Percentiles rank a stretch among this genome's conserved stretches.
These are phyloP conservation scores for Beta corolliflora DNA, from an alignment of 179 eudicot genomes.

Conservation along the genomic window DNA sequence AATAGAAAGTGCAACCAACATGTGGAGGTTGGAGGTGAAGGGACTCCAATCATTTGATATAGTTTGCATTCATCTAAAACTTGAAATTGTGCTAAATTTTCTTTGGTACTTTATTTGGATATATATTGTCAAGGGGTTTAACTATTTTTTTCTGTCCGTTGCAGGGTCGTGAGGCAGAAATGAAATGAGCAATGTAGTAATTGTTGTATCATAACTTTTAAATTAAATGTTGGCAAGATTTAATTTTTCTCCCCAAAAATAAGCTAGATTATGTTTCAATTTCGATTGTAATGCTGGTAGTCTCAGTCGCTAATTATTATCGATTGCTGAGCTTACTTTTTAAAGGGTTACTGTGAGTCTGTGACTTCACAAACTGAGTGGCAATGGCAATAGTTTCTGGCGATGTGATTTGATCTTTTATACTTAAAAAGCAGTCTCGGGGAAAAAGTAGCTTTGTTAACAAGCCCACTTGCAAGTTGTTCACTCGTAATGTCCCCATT, in stretches of 20 bases:
- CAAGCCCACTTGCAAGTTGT: neutral
- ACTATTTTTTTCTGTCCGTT: neutral
- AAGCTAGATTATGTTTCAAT: neutral
- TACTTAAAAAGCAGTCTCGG: neutral
- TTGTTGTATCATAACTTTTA: too few species aligned
- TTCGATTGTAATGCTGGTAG: neutral
- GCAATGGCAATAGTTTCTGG: neutral
- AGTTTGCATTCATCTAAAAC: neutral
- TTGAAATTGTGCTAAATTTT: neutral
- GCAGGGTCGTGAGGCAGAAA: neutral
- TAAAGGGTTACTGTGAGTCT: neutral
- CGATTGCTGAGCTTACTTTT: neutral
- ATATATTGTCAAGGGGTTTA: neutral
- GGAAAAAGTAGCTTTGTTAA: neutral
- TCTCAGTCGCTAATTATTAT: neutral
- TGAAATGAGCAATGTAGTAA: neutral
- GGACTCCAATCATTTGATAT: neutral
- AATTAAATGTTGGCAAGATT: too few species aligned
- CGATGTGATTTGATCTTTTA: neutral
- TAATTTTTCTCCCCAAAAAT: too few species aligned
- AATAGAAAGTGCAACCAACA: neutral
- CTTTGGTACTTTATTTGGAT: neutral
- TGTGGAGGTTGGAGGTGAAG: neutral
- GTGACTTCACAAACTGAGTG: conserved; percentile 4
- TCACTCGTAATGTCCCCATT: too few species aligned